phyloP scores from a whole-genome alignment of 2,329 filamentous ascomycete species.

The Thermochaetoides dissita region DNA sequence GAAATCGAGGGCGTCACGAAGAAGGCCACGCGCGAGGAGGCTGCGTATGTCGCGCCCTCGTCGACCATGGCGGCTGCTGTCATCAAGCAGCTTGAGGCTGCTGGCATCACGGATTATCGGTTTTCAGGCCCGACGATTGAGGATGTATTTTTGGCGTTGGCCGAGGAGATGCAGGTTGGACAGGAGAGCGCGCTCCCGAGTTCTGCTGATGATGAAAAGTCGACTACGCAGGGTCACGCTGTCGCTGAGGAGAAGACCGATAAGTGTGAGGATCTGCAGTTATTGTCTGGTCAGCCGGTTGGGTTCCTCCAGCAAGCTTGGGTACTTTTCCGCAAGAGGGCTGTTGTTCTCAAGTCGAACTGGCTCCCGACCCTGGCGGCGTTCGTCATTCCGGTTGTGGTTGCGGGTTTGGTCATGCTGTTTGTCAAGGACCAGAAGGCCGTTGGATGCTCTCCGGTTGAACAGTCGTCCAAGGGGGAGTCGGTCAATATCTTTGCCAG shows the following conservation, averaged over 20 bases:
- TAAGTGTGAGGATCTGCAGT: slow-evolving; percentile 28
- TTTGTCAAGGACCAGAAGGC: slow-evolving; percentile 49
- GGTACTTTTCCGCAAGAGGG: slow-evolving; percentile 65
- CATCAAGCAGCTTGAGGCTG: slow-evolving; percentile 52
- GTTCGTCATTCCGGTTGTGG: slow-evolving; percentile 63
- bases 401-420: slow-evolving; percentile 64
- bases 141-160: slow-evolving; percentile 77
- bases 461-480: slow-evolving; percentile 29
- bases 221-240: slow-evolving; percentile 6
- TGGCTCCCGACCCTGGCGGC: slow-evolving; percentile 63
- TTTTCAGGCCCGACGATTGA: slow-evolving; percentile 84
- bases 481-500: slow-evolving; percentile 26
- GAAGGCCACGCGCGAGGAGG: slow-evolving; percentile 52
- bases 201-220: slow-evolving; percentile 18
- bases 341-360: slow-evolving; percentile 64
- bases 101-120: slow-evolving; percentile 61
- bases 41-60: slow-evolving; percentile 56
- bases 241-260: slow-evolving; percentile 18
- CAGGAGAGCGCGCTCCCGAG: slow-evolving; percentile 3
- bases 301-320: slow-evolving; percentile 55
- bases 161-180: slow-evolving; percentile 56
- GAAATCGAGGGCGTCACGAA: slow-evolving; percentile 42
- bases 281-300: slow-evolving; percentile 56
- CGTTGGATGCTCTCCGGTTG: slow-evolving; percentile 36
- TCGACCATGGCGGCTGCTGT: slow-evolving; percentile 59